phyloP scores from a whole-genome alignment of 169 alveolate genomes.

The Cryptosporidium bovis region DNA sequence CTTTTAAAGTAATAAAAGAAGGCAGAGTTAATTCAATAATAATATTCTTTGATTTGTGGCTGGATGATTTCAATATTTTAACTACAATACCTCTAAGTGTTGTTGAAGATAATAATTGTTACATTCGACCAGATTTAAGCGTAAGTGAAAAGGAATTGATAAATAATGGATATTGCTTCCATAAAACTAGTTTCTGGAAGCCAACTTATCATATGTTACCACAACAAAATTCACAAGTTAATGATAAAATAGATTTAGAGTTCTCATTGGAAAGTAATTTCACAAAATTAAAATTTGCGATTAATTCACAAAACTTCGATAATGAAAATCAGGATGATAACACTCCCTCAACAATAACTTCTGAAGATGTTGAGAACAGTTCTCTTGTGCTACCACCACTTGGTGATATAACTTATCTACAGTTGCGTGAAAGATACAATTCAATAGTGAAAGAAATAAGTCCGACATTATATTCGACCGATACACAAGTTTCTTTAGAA shows the following conservation, averaged over 20 bases:
- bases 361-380: slow-evolving; percentile 55
- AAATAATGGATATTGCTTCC: neutral
- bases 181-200: slow-evolving; percentile 57
- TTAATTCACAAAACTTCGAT: slow-evolving; percentile 3
- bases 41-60: slow-evolving; percentile 52
- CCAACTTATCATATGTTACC: slow-evolving; percentile 70
- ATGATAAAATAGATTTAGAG: slow-evolving; percentile 49
- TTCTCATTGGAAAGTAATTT: slow-evolving; percentile 15
- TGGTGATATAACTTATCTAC: slow-evolving; percentile 48
- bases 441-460: slow-evolving; percentile 53
- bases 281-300: slow-evolving; percentile 38
- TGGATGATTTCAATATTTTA: slow-evolving; percentile 20
- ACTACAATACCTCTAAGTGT: slow-evolving; percentile 33
- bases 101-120: neutral
- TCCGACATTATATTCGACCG: slow-evolving; percentile 36
- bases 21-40: slow-evolving; percentile 62
- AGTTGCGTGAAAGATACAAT: slow-evolving; percentile 54
- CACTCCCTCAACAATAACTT: slow-evolving; percentile 67
- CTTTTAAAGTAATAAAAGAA: slow-evolving; percentile 5
- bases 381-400: slow-evolving; percentile 49
- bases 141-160: neutral
- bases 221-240: slow-evolving; percentile 1
- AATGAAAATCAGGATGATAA: slow-evolving; percentile 12
- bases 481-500: slow-evolving; percentile 12
- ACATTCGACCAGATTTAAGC: no score